These are phyloP conservation scores for Sphagnurus paluster DNA, from an alignment of 1,284 basidiomycete genomes.

Conservation along the genomic window DNA sequence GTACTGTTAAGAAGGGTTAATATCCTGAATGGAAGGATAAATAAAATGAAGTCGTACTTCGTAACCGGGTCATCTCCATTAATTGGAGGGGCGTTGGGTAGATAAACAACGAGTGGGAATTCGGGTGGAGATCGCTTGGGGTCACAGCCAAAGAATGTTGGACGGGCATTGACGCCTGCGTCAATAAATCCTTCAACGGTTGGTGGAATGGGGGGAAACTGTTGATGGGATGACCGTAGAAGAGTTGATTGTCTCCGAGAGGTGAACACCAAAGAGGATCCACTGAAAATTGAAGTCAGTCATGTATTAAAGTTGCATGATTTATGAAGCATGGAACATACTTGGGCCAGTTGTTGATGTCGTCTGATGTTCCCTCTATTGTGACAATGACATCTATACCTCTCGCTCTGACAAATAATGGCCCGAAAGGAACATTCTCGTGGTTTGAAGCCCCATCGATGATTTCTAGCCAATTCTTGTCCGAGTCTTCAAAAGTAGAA, in stretches of 20 bases:
- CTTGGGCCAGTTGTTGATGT: slow-evolving; percentile 67
- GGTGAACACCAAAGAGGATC: slow-evolving; percentile 44
- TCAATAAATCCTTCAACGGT: slow-evolving; percentile 54
- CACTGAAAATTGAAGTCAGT: slow-evolving; percentile 35
- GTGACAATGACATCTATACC: slow-evolving; percentile 70
- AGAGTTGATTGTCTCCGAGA: slow-evolving; percentile 42
- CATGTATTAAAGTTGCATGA: background rate
- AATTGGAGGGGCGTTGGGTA: slow-evolving; percentile 66
- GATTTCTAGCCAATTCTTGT: slow-evolving; percentile 51
- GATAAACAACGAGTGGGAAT: slow-evolving; percentile 58
- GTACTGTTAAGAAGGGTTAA: slow-evolving; percentile 35
- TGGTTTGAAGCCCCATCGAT: slow-evolving; percentile 61
- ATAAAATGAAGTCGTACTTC: slow-evolving; percentile 44
- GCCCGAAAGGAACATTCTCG: slow-evolving; percentile 67
- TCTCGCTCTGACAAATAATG: slow-evolving; percentile 64
- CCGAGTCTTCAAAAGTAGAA: slow-evolving; percentile 47
- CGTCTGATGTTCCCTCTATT: slow-evolving; percentile 66
- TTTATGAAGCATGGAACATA: slow-evolving; percentile 35
- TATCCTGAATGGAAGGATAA: background rate
- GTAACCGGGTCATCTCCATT: slow-evolving; percentile 56
- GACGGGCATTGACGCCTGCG: slow-evolving; percentile 65
- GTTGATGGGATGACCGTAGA: slow-evolving; percentile 54
- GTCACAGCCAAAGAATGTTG: slow-evolving; percentile 79
- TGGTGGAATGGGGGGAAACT: slow-evolving; percentile 63
- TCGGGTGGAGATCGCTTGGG: slow-evolving; percentile 48